Evolutionary conservation across 768 basidiomycete species (phyloP).

Genomic region (Goffeauzyma gilvescens): DNA sequence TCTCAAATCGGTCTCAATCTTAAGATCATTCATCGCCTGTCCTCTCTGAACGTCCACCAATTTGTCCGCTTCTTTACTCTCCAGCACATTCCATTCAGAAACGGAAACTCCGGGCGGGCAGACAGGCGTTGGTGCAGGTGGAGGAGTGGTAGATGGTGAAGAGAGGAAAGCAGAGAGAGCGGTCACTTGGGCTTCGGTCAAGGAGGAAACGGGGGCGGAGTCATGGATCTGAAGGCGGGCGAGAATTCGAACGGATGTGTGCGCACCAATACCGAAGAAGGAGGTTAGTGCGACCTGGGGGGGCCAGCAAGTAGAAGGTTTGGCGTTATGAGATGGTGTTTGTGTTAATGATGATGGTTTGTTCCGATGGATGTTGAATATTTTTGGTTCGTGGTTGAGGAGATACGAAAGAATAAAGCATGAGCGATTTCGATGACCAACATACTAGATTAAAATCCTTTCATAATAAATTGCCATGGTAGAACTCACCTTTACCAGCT

Average conservation of each 20-base stretch:
- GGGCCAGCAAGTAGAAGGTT: neutral
- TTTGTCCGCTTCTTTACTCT: conserved; percentile 6
- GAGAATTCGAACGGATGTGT: conserved; percentile 60
- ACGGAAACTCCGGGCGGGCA: conserved; percentile 8
- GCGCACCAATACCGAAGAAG: conserved; percentile 72
- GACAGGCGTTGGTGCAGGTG: conserved; percentile 49
- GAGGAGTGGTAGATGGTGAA: conserved; percentile 56
- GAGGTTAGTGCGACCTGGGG: conserved; percentile 66
- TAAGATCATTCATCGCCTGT: conserved; percentile 55
- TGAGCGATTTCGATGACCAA: conserved; percentile 9
- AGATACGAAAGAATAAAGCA: too few species aligned
- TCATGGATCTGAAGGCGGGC: conserved; percentile 85
- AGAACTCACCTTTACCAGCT: conserved; percentile 49
- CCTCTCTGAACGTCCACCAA: neutral
- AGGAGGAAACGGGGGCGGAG: conserved; percentile 55
- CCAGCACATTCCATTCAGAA: neutral
- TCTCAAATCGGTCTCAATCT: conserved; percentile 71
- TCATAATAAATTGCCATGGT: too few species aligned
- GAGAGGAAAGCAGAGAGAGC: conserved; percentile 85
- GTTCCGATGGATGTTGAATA: too few species aligned
- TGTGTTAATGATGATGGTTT: too few species aligned
- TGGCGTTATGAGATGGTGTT: neutral
- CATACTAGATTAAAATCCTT: conserved; percentile 1
- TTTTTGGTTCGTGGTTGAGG: too few species aligned
- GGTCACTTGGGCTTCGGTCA: conserved; percentile 73